Percentiles rank a stretch among this genome's conserved stretches.
phyloP scores from a whole-genome alignment of 176 grass and related monocot species.

The Oryza glaberrima region DNA sequence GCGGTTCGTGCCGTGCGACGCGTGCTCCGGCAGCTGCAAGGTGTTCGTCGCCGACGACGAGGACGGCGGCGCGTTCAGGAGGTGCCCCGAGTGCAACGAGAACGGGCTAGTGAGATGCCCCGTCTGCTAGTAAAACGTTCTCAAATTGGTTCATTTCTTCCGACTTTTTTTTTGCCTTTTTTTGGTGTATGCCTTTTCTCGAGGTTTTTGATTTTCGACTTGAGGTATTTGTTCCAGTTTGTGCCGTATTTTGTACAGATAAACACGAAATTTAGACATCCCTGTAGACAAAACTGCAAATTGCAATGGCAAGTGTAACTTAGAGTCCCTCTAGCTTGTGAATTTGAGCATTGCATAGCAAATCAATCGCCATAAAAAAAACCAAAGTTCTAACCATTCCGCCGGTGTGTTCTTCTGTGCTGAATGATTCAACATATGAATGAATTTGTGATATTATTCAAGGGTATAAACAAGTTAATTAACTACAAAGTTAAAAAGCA shows the following conservation, averaged over 20 bases:
- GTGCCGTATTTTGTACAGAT: background rate
- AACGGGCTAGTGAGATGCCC: conserved; percentile 83
- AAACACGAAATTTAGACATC: background rate
- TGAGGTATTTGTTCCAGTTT: background rate
- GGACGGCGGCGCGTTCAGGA: conserved; percentile 58
- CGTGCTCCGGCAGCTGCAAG: conserved; percentile 94
- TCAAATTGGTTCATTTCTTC: background rate
- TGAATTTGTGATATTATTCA: too few species aligned
- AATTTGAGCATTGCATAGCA: background rate
- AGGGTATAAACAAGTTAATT: too few species aligned
- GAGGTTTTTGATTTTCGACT: background rate
- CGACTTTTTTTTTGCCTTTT: background rate
- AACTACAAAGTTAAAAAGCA: too few species aligned
- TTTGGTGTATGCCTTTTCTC: background rate
- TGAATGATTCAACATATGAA: too few species aligned
- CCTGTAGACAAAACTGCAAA: too few species aligned
- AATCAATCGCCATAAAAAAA: too few species aligned
- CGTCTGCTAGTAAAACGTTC: conserved; percentile 42
- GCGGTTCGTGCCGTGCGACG: conserved; percentile 72
- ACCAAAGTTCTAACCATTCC: too few species aligned
- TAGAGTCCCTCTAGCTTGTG: background rate
- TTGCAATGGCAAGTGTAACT: background rate
- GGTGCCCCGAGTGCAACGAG: conserved; percentile 91
- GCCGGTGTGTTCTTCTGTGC: too few species aligned
- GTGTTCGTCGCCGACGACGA: conserved; percentile 62